Evolutionary conservation across 768 basidiomycete species (phyloP), one percentile per base, ranked within the genome.

Genomic region (Podaxis sp.): DNA sequence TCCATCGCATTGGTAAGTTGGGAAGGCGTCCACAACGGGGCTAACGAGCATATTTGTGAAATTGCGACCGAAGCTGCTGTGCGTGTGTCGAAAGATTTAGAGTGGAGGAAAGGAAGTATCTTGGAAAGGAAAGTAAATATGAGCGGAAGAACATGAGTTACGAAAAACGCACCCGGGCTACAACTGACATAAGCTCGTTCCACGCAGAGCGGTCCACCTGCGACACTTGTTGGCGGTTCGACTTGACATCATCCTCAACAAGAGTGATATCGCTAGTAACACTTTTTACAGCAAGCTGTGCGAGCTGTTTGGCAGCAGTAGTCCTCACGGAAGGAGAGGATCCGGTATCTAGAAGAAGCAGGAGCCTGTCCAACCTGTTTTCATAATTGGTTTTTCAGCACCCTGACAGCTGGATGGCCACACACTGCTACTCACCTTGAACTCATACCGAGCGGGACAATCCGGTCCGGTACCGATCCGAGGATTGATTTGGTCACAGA

Each of bases 241-340:
- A 77, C 72, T 91, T 92, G 67, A 89, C 76, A 72, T 92, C 87
- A 64, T 93, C 90, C 69, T 92, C 89, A 56, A 77, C 74, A 66
- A 88, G 77, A n/a, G 86, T 80, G 57, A 92, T 89, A 80, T 94
- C 91, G 70, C 83, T 87, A 61, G 88, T 86, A 63, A 97, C 90
- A 66, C 88, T 88, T 75, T 94, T 90, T 19, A 86, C 89, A 0
- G 94, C 94, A 57, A 99, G 81, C 65, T 96, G 93, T 0, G 95
- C 95, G 50, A 99, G 82, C 73, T 99, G 97, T 70, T 94, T 95
- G 4, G 96, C 96, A 0, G 97, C 96, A n/a, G 97, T 97, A 65
- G 87, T 87, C 71, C 96, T 86, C 66, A 99, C 90, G 55, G 91
- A 90, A 46, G 84, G 76, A 2, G 94, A 94, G 12, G 96, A 96